Evolutionary conservation across 306 rosid genomes (phyloP), one percentile per base, ranked within the genome.

Genomic region (Medicago truncatula): DNA sequence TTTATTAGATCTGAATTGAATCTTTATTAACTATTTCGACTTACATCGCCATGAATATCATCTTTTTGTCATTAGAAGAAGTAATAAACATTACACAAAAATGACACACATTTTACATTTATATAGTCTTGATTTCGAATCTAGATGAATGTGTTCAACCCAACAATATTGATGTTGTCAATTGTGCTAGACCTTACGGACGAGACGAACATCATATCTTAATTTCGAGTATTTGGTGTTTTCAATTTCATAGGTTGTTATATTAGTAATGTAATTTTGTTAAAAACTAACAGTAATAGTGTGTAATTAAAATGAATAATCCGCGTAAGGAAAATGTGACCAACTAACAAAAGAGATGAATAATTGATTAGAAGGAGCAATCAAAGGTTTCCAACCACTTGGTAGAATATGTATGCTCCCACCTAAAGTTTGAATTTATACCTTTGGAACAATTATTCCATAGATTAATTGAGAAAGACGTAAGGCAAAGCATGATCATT

Each of bases 391-490:
- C 52, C 14, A 15, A 47, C 56, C 80, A 69, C 58, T 80, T 73
- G 62, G 62, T 70, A 53, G 25, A 60, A 58, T 31, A 25, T 61
- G 65, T 69, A 15, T 78, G 70, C 64, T 44, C 57, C 39, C 34
- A 76, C 78, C 84, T 78, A 25, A 79, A 66, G 23, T 83, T 76
- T 80, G 79, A 80, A 80, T n/a, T 46, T 59, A 14, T 74, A 52
- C 9, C 40, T 31, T 60, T 57, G 60, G 62, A 66, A 76, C 58
- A 65, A 52, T 67, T 66, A 80, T 72, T 76, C 39, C 74, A 60
- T 31, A 31, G 20, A 31, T 73, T 76, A 73, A 71, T 61, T 73
- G 69, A 76, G 49, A 80, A 71, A 67, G 79, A 31, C 49, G 28
- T 61, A 18, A 20, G 54, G 56, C 47, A 43, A 66, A 73, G 36